Conservation (phyloP, 352 stramenopile species). For the Phytophthora pisi region DNA sequence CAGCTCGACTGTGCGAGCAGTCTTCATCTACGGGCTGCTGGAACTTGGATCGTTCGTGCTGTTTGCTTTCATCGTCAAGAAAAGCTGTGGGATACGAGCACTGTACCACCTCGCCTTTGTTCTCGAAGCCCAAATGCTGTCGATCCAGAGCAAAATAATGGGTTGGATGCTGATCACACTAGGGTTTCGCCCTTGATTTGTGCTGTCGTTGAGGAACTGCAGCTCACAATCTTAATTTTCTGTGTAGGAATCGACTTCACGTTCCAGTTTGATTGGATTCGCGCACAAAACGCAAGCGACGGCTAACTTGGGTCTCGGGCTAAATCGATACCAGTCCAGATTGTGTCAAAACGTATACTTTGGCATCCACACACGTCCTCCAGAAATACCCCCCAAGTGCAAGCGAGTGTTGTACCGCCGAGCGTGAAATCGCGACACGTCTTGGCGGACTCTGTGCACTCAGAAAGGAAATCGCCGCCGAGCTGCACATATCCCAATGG, state of each 20-base stretch:
- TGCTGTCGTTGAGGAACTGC: not conserved
- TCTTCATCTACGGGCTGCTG: conserved; percentile 34
- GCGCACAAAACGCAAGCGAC: not conserved
- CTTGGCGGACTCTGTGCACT: not conserved
- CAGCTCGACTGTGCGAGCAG: conserved; percentile 14
- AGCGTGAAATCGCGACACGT: not conserved
- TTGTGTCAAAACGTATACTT: not conserved
- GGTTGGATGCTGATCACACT: conserved; percentile 38
- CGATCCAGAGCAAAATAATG: conserved; percentile 42
- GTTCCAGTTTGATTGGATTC: conserved; percentile 32
- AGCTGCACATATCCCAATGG: not conserved
- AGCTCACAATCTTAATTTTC: not conserved
- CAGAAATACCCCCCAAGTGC: not conserved
- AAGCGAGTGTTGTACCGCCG: not conserved
- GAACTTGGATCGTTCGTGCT: conserved; percentile 35
- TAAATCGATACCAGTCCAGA: not conserved
- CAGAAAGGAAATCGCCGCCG: too few relatives aligned
- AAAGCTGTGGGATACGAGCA: conserved; percentile 20
- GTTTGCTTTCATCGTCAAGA: conserved; percentile 19
- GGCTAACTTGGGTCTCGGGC: not conserved
- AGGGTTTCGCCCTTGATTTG: conserved; percentile 13
- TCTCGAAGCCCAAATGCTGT: conserved; percentile 34
- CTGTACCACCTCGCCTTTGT: conserved; percentile 48
- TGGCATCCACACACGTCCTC: not conserved
- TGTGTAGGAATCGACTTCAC: conserved; percentile 31